Conservation (phyloP, 2,329 filamentous ascomycete species). For the Aureobasidium subglaciale region DNA sequence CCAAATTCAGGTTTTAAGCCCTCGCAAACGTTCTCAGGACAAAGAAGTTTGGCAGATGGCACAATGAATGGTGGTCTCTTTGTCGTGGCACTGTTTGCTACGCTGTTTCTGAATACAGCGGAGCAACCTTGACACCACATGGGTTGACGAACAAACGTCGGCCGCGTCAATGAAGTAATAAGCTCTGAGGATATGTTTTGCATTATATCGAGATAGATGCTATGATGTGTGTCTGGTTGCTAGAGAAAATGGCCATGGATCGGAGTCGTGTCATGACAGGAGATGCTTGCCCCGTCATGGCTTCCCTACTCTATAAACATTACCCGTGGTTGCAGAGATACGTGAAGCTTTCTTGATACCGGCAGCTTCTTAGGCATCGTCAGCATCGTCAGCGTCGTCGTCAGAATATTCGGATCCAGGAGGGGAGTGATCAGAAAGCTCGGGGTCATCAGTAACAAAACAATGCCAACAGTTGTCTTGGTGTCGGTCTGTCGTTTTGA, state of each 20-base stretch:
- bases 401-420: no score
- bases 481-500: neutral
- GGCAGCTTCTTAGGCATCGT: no score
- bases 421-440: no score
- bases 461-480: neutral
- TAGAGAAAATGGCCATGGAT: no score
- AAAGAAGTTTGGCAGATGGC: neutral
- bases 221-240: no score
- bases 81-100: neutral
- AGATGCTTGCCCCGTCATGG: no score
- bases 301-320: no score
- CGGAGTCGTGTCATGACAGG: no score
- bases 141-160: neutral
- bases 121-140: neutral
- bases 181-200: neutral
- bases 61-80: neutral
- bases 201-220: neutral
- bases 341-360: no score
- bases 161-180: neutral
- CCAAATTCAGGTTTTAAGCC: neutral
- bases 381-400: no score
- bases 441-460: no score
- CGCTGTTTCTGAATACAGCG: neutral
- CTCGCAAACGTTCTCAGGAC: neutral
- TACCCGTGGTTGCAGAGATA: no score